Evolutionary conservation across 495 filamentous ascomycete species (phyloP).

Genomic region (Acidomyces sp.): DNA sequence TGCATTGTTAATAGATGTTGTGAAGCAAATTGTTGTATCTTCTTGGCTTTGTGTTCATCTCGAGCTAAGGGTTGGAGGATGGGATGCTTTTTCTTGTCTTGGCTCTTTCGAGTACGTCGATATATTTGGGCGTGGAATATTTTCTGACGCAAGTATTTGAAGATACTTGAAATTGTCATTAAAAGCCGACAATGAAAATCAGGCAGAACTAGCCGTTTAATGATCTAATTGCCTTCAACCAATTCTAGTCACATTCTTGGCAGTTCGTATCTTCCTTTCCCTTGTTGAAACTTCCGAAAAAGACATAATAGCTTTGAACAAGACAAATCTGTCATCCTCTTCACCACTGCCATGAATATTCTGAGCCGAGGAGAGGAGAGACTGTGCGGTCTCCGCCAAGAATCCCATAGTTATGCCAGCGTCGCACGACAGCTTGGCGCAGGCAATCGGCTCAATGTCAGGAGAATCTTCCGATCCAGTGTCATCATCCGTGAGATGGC

Average conservation of each 20-base stretch:
- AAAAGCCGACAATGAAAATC: too few relatives aligned
- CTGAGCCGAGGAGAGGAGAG: not conserved
- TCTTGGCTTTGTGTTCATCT: too few relatives aligned
- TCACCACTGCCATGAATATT: not conserved
- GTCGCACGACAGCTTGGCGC: conserved; percentile 13
- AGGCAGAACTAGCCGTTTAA: too few relatives aligned
- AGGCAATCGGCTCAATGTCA: not conserved
- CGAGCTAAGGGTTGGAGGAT: too few relatives aligned
- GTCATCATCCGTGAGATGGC: not conserved
- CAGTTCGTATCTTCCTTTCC: conserved; percentile 4
- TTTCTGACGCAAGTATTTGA: too few relatives aligned
- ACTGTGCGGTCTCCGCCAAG: conserved; percentile 14
- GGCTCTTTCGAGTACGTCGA: too few relatives aligned
- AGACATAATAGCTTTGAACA: conserved; percentile 18
- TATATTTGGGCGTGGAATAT: too few relatives aligned
- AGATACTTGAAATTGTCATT: too few relatives aligned
- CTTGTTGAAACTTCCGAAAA: conserved; percentile 1
- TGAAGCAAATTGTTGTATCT: too few relatives aligned
- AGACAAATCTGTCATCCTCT: not conserved
- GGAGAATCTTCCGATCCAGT: not conserved
- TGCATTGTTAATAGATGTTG: too few relatives aligned
- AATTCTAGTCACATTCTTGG: conserved; percentile 3
- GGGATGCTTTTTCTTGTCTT: too few relatives aligned
- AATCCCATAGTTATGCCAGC: conserved; percentile 15
- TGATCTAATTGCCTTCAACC: too few relatives aligned